Evolutionary conservation across 768 basidiomycete species (phyloP), one percentile per base, ranked within the genome.

Genomic region (Chalciporus chontae): DNA sequence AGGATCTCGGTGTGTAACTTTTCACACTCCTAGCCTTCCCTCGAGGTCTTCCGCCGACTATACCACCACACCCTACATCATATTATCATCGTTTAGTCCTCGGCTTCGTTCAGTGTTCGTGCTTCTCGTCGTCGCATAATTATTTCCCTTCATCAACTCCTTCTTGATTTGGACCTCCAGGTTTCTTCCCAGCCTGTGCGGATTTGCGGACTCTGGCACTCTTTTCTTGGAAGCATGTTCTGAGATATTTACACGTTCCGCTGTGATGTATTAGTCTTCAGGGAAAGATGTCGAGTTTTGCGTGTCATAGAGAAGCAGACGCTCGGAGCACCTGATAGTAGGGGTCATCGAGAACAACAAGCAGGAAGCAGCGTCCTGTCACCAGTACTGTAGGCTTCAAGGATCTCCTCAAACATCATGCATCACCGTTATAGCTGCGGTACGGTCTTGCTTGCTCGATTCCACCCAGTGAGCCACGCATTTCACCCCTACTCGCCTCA

Each of bases 1-100:
- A 7, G 8, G 24, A 50, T 38, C 14, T 13, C 26, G 13, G 18
- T 21, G 5, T 36, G 26, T 3, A 26, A 36, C 43, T 14, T 40
- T 41, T 39, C 47, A 21, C 48, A 48, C 48, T 9, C 34, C 47
- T 46, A 50, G 10, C 49, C 27, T 24, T 26, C 45, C 24, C 36
- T 18, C 42, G 9, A 36, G 24, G 23, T 9, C 18, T 7, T 13
- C 27, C 8, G 13, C 34, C 39, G n/a, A 27, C 14, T 6, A 6
- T 7, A 8, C n/a, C 41, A 43, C 5, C 29, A 31, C 23, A 27
- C n/a, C 41, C 8, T 27, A 31, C 21, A 45, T 51, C 54, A 32
- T 44, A 34, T 26, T 34, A 32, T 13, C 44, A 23, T 40, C 48
- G 26, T 47, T 36, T 36, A 36, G 14, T 36, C 34, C n/a, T 36